phyloP scores from a whole-genome alignment of 1,139 yeast genomes.

The Lodderomyces metapsilosis region DNA sequence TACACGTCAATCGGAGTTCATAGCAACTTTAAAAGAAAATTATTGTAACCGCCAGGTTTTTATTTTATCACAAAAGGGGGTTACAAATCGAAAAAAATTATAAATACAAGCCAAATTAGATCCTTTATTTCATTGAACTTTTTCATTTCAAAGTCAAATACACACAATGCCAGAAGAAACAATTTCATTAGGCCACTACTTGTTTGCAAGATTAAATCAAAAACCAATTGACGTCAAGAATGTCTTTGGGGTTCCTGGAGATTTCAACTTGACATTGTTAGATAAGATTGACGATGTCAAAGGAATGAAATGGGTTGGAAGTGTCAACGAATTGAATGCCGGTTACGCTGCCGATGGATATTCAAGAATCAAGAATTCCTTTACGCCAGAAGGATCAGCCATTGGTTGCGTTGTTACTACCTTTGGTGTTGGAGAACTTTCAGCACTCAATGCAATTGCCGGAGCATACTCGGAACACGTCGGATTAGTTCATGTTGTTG shows the following conservation, averaged over 20 bases:
- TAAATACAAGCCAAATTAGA: too few species aligned
- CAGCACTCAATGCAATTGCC: slow-evolving; percentile 42
- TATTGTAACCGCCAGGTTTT: too few species aligned
- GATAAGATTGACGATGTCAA: slow-evolving; percentile 45
- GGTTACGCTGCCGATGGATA: slow-evolving; percentile 74
- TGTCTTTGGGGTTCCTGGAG: slow-evolving; percentile 79
- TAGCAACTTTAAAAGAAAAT: too few species aligned
- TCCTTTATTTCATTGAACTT: too few species aligned
- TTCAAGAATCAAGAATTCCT: slow-evolving; percentile 52
- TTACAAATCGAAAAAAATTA: too few species aligned
- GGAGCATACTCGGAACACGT: slow-evolving; percentile 47
- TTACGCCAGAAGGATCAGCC: slow-evolving; percentile 24
- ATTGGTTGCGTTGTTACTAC: slow-evolving; percentile 49
- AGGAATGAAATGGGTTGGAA: slow-evolving; percentile 61
- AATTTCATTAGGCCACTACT: slow-evolving; percentile 57
- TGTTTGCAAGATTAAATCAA: slow-evolving; percentile 62
- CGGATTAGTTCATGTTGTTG: slow-evolving; percentile 41
- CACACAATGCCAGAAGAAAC: slow-evolving; percentile 14
- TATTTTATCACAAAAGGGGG: too few species aligned
- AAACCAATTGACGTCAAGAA: slow-evolving; percentile 53
- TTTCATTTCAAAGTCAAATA: too few species aligned
- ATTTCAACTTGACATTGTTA: slow-evolving; percentile 66
- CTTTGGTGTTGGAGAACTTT: slow-evolving; percentile 62
- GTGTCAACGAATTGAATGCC: slow-evolving; percentile 71
- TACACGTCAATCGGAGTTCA: too few species aligned